Evolutionary conservation across 2,329 filamentous ascomycete species (phyloP), one percentile per base, ranked within the genome.

Genomic region (Fulvia fulva): DNA sequence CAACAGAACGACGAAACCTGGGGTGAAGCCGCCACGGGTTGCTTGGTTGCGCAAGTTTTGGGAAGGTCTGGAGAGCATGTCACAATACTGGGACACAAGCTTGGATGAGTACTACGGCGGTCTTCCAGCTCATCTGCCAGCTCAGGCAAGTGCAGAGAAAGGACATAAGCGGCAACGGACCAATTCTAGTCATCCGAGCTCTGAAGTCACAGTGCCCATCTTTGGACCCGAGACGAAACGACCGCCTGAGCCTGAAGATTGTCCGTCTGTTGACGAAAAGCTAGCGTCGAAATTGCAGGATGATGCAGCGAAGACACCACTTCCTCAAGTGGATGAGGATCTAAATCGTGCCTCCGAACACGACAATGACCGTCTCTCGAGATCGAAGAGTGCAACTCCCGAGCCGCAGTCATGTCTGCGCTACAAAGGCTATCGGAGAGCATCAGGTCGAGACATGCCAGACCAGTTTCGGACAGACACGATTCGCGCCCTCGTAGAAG

Each of bases 71-170:
- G 81, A 86, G 63, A 79, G 78, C 34, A 77, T 87, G 77, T 76
- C 81, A 16, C 81, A 83, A 62, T 87, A 85, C 66, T 87, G 84
- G 84, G 84, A 87, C 66, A 76, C 75, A 41, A 83, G 79, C 58
- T 67, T 81, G 50, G 84, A 87, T 63, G 71, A 84, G 28, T 85
- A 85, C 68, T 78, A 77, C 44, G 68, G 72, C 19, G 67, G 71
- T 5, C 63, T 63, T 19, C 44, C 53, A n/a, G 62, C 52, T 58
- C 65, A 44, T 21, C n/a, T 49, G 5, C 49, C n/a, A 28, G 55
- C 61, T 34, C 61, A 62, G 2, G 51, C 53, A 11, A 58, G 59
- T 25, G 49, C 14, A 16, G 57, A 61, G 51, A 63, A 67, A n/a
- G 61, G 56, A 45, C 52, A 62, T 9, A 70, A 70, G 56, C 67